Evolutionary conservation across 495 filamentous ascomycete genomes (phyloP), one percentile per base, ranked within the genome.

Genomic region (Hypoxylon intermedium): DNA sequence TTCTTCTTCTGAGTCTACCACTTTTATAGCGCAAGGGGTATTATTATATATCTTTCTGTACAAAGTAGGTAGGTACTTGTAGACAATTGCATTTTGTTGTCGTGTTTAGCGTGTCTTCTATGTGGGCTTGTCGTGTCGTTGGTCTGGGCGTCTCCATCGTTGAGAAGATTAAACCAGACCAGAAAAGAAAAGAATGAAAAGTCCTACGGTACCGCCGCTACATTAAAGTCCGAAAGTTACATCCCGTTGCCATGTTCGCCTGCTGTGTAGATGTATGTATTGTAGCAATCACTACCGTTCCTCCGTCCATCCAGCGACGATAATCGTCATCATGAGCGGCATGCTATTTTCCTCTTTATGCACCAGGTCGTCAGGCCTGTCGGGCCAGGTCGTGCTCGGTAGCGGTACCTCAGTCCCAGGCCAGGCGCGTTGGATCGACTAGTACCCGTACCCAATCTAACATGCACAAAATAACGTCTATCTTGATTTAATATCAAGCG

Each of bases 401-500:
- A 65, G 56, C 52, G 33, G 51, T 65, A 65, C 62, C 52, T 65
- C 49, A 20, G 38, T 59, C 15, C 20, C 24, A 53, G 60, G 60
- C 60, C n/a, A 24, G 42, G 47, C 38, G 47, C 47, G 53, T 63
- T 63, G 60, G 57, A 63, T 60, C 44, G 67, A 45, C 51, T 59
- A 53, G 59, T 67, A 64, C 68, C 65, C 59, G 67, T 76, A 69
- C 74, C 72, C 58, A 60, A 76, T 80, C 74, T 70, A 74, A 76
- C 67, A 67, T 74, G 69, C 75, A 77, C 75, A 75, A 78, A 77
- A 80, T 78, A 73, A 77, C 72, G 76, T 71, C 76, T 74, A 74
- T 77, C 75, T 77, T 75, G 73, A 75, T 79, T 82, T 83, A 86
- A 82, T 81, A 79, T 84, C 81, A 82, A 86, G 80, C 82, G 65